phyloP scores from a whole-genome alignment of 208 protist species.

The Entamoeba dispar region DNA sequence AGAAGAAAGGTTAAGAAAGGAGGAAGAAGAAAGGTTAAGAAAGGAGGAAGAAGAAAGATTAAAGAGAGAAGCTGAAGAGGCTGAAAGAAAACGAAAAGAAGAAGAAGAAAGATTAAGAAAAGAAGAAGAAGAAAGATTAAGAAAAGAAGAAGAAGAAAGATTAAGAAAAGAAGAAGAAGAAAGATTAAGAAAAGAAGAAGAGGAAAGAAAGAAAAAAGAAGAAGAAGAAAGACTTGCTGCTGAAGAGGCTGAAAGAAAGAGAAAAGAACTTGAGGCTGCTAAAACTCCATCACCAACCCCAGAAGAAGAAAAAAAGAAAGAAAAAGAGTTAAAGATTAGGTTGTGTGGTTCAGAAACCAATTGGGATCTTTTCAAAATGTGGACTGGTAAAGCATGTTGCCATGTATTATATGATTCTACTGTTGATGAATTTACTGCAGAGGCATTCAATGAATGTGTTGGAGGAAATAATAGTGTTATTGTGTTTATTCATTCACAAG shows the following conservation, averaged over 20 bases:
- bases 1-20: too few species aligned
- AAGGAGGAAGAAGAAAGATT: too few species aligned
- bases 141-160: too few species aligned
- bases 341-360: neutral
- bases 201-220: neutral
- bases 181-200: too few species aligned
- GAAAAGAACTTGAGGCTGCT: neutral
- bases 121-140: too few species aligned
- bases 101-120: too few species aligned
- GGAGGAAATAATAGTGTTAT: neutral
- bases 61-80: too few species aligned
- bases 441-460: neutral
- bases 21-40: too few species aligned
- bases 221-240: neutral
- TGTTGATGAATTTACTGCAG: neutral
- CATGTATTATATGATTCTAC: neutral
- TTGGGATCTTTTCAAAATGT: neutral
- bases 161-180: too few species aligned
- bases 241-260: neutral
- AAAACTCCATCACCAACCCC: neutral
- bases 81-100: too few species aligned
- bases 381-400: neutral
- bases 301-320: neutral
- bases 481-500: neutral
- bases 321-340: neutral